Percentiles rank a stretch among this genome's conserved stretches.
phyloP scores from a whole-genome alignment of 2,329 filamentous ascomycete species.

The Mollisiaceae sp. region DNA sequence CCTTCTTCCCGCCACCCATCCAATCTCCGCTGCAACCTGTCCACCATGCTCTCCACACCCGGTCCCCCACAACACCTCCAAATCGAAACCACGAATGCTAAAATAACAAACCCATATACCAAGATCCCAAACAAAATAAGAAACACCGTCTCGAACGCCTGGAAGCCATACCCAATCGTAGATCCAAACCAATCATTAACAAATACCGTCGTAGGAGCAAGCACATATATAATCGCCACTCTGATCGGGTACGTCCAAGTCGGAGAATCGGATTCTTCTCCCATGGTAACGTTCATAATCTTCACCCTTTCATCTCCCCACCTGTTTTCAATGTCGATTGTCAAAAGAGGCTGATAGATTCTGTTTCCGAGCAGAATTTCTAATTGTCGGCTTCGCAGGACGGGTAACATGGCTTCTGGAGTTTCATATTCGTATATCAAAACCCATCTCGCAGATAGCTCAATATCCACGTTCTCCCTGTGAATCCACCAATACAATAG shows the following conservation, averaged over 20 bases:
- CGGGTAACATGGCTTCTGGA: background rate
- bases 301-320: background rate
- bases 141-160: background rate
- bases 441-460: background rate
- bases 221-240: slow-evolving; percentile 20
- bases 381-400: background rate
- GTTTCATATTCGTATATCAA: background rate
- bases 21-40: background rate
- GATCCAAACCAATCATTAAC: slow-evolving; percentile 15
- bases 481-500: slow-evolving; percentile 27
- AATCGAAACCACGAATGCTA: slow-evolving; percentile 2
- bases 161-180: background rate
- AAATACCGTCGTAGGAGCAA: slow-evolving; percentile 24
- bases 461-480: slow-evolving; percentile 14
- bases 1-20: background rate
- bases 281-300: background rate
- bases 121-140: background rate
- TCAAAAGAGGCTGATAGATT: background rate
- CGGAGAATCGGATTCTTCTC: slow-evolving; percentile 21
- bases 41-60: background rate
- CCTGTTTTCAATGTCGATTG: background rate
- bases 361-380: background rate
- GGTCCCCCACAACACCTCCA: slow-evolving; percentile 3
- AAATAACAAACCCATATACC: background rate
- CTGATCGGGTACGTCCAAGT: slow-evolving; percentile 22